Evolutionary conservation across 1,139 yeast genomes (phyloP).

Genomic region (Nakaseomyces bracarensis): DNA sequence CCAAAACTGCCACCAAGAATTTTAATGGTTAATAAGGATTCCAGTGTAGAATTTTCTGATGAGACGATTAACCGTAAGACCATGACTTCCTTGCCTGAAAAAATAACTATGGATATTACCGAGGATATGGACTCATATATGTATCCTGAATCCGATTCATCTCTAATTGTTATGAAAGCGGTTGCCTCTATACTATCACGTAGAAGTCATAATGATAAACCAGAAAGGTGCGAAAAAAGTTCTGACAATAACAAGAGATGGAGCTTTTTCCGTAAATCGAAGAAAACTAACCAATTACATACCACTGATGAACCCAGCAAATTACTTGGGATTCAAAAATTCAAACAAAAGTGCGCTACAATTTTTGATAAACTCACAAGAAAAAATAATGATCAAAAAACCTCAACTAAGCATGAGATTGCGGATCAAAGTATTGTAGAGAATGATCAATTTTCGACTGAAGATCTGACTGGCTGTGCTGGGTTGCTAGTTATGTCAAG

Average conservation of each 20-base stretch:
- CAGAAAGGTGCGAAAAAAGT: background rate
- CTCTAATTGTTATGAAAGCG: slow-evolving; percentile 2
- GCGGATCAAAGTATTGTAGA: too few relatives aligned
- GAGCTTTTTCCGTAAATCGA: background rate
- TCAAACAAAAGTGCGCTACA: background rate
- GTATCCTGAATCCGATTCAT: background rate
- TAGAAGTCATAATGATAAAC: background rate
- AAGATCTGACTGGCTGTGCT: background rate
- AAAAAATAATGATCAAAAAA: too few relatives aligned
- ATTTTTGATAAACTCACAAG: background rate
- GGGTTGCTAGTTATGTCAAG: background rate
- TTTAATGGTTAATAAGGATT: slow-evolving; percentile 2
- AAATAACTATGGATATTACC: background rate
- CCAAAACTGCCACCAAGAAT: background rate
- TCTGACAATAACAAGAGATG: background rate
- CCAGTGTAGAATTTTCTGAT: slow-evolving; percentile 6
- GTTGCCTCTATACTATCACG: background rate
- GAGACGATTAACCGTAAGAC: slow-evolving; percentile 3
- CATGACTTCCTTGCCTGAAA: background rate
- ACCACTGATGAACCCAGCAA: background rate
- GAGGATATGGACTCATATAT: background rate
- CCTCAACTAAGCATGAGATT: too few relatives aligned
- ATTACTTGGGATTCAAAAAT: background rate
- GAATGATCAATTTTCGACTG: background rate
- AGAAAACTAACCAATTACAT: background rate